Base-by-base conservation (phyloP, 768 basidiomycete genomes). In the Glaciozyma martinii region DNA sequence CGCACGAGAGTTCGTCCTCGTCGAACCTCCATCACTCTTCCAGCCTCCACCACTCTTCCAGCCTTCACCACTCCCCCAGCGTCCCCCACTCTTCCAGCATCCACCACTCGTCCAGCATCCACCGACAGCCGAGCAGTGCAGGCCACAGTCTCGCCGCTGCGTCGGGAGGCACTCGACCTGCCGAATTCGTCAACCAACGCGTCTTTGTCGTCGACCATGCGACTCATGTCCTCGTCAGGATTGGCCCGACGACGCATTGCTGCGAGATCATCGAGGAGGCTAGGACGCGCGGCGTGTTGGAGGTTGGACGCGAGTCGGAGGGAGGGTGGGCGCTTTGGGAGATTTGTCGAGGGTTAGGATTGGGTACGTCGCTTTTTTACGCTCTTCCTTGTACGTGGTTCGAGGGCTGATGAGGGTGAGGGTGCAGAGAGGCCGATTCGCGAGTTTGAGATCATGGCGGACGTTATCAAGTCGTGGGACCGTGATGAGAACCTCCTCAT, bases 271-370 rank as follows among this genome's bases (percentile, higher is more conserved):
- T 94, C 60, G 78, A 81, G 18, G 78, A 83, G 72, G 80, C 91
- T 32, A 82, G 85, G 49, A 77, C 77, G 23, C 83, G 86, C 73
- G 88, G 87, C 16, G 81, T 83, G 61, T 76, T 94, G 25, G 82
- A 81, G 77, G 77, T 76, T 13, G 71, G 65, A 3, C 83, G 82
- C 1, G 79, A 76, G n/a, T 84, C 81, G 7, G 76, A 73, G 23
- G 72, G 70, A 40, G 85, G 83, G 9, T 95, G 90, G 89, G 90
- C 92, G 82, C 75, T 98, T 33, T 93, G 83, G 75, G 94, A 98
- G 77, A 76, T 93, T 33, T 88, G 88, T 42, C 87, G 89, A 68
- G 89, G 92, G 73, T 87, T 92, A 74, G 92, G 91, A 64, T 87
- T 93, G 85, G 92, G 92, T 93, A 74, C 67, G 79, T 76, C 32